Base-by-base conservation (phyloP, 768 basidiomycete genomes). In the Dentipellis sp. region DNA sequence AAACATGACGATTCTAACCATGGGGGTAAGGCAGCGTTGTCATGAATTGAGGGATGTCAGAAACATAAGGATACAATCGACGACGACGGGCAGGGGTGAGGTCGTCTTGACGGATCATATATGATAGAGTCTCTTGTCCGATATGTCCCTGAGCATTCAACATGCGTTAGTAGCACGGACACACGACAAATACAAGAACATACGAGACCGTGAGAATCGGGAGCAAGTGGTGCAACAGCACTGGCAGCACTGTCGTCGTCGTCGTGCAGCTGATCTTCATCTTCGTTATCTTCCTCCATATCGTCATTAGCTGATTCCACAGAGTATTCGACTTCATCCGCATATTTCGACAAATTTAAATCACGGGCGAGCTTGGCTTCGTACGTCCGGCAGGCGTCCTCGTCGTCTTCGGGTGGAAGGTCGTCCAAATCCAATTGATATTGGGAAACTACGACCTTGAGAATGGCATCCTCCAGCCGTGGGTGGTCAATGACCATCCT, bases 101-200 rank as follows among this genome's bases (percentile, higher is more conserved):
- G 67, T 89, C 88, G 59, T 90, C 88, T 52, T 83, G 81, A 39
- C 82, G 77, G 62, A 90, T 88, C 83, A 88, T 87, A 16, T 78
- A 71, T 52, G 81, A 78, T 42, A 90, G 72, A 7, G 86, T 80
- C 62, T 90, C 87, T 60, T 89, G 86, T 16, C 84, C 78, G 52
- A 89, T 84, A 7, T 63, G 61, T n/a, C 86, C 87, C 86, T 88
- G 60, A 16, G 55, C 36, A 21, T 37, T 29, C 12, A 50, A n/a
- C 16, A 36, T 37, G 19, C 35, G 37, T 61, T 38, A 58, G 57
- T 48, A 54, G 35, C 51, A 29, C 17, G n/a, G 53, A 11, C 29
- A 37, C 51, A 42, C 8, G 19, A 14, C 19, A 19, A 9, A 9
- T 42, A 14, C 40, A 42, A 19, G 14, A 9, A 42, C 40, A 4